A percentile compares a stretch with the other conserved stretches of the same genome.
These are phyloP conservation scores for Batkoa obscura DNA, from an alignment of 371 early-diverging fungal genomes.

Conservation along the genomic window DNA sequence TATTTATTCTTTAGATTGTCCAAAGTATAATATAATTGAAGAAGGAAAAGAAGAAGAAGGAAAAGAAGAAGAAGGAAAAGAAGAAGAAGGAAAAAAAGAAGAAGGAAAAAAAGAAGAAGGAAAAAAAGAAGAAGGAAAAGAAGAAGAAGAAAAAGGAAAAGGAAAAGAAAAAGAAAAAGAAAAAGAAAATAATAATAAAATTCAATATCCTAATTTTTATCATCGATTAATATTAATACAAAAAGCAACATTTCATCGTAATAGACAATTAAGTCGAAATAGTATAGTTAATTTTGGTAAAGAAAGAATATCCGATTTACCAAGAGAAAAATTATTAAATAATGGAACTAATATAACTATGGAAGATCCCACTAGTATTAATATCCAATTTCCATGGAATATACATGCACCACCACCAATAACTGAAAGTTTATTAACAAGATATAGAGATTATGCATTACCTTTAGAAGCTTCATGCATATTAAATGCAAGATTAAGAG, in stretches of 20 bases:
- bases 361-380: slow-evolving; percentile 12
- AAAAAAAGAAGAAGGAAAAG: too few species aligned
- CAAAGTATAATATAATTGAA: too few species aligned
- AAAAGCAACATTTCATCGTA: slow-evolving; percentile 30
- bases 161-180: too few species aligned
- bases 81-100: too few species aligned
- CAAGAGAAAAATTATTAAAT: slow-evolving; percentile 22
- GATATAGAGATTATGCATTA: slow-evolving; percentile 56
- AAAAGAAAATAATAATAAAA: too few species aligned
- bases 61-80: too few species aligned
- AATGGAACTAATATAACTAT: slow-evolving; percentile 12
- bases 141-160: too few species aligned
- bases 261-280: slow-evolving; percentile 17
- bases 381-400: slow-evolving; percentile 71
- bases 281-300: slow-evolving; percentile 15
- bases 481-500: slow-evolving; percentile 49
- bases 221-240: slow-evolving; percentile 52
- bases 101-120: too few species aligned
- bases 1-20: slow-evolving; percentile 51
- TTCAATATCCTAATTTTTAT: slow-evolving; percentile 63
- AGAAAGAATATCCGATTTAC: slow-evolving; percentile 31
- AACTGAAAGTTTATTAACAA: slow-evolving; percentile 47
- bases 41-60: too few species aligned
- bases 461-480: slow-evolving; percentile 38
- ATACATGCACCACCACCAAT: slow-evolving; percentile 48